phyloP scores from a whole-genome alignment of 2,329 filamentous ascomycete genomes.

The Talaromyces sp. region DNA sequence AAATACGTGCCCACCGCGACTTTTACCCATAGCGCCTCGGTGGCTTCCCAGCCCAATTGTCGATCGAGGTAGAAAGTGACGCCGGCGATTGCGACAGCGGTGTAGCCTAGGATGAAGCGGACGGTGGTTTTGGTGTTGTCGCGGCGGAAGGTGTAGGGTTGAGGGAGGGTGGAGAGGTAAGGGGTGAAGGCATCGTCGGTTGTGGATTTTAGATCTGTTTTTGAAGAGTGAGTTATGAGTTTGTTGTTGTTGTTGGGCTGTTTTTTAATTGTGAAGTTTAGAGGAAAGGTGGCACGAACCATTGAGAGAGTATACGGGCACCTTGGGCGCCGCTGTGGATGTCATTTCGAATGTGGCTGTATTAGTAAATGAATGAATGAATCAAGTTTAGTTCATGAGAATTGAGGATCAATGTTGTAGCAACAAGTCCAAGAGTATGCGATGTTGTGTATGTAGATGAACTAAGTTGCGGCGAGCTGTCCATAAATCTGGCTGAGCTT shows the following conservation, averaged over 20 bases:
- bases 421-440: too few relatives aligned
- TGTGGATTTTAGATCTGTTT: constrained; percentile 86
- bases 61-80: constrained; percentile 89
- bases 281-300: constrained; percentile 29
- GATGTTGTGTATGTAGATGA: neutral
- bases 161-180: constrained; percentile 81
- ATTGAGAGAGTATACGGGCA: constrained; percentile 43
- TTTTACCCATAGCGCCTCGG: constrained; percentile 69
- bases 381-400: neutral
- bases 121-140: constrained; percentile 76
- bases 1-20: constrained; percentile 76
- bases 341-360: constrained; percentile 19
- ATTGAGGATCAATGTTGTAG: neutral
- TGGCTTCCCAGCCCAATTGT: constrained; percentile 80
- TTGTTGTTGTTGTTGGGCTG: neutral
- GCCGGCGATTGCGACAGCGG: constrained; percentile 71
- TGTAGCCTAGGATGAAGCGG: constrained; percentile 76
- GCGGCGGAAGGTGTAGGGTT: constrained; percentile 62
- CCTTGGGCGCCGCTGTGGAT: constrained; percentile 31
- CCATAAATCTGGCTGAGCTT: constrained; percentile 3
- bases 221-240: neutral
- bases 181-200: constrained; percentile 91
- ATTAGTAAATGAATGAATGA: neutral
- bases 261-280: neutral
- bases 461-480: constrained; percentile 13